Evolutionary conservation across 805 yeast species (phyloP), one percentile per base, ranked within the genome.

Genomic region (Candida namnaoensis): DNA sequence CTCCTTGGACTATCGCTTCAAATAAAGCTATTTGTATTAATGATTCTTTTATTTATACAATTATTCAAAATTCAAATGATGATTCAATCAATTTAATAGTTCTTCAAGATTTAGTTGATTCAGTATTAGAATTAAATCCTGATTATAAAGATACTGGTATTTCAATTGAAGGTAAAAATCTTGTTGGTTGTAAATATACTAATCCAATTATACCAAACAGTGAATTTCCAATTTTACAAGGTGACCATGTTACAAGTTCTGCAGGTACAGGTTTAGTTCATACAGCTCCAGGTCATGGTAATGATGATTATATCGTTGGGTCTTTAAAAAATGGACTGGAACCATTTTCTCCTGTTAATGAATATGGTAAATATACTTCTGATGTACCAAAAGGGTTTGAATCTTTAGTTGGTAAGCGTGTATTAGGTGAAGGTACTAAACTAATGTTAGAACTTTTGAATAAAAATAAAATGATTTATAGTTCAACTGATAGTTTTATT

Each of bases 231-330:
- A 62, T 91, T 4, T 47, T 91, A 4, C 80, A 77, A 43, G 97
- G 93, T 5, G 76, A 72, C 41, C 95, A 90, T 60, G 98, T 95
- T 11, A 78, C 87, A 1, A 74, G 75, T 43, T 50, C 72, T 1
- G 78, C 93, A 0, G 99, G 99, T 60, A 87, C 99, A 0, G 99
- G 99, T 3, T 64, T 93, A 12, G 99, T 93, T 1, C 99, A 93
- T 57, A 84, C 88, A 19, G 98, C 99, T 0, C 98, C 99, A 2
- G 98, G 97, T 0, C 99, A 93, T 58, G 99, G 99, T 53, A 76
- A 80, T 52, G 99, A 93, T 50, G 99, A 93, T 65, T 90, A 86
- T 56, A 53, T 81, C 7, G 70, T 82, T 32, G 33, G n/a, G 2
- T 91, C 95, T 32, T 59, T 73, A 43, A 60, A 66, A 23, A 62